phyloP scores from a whole-genome alignment of 1,284 basidiomycete genomes.

The Rhodotorula mucilaginosa region DNA sequence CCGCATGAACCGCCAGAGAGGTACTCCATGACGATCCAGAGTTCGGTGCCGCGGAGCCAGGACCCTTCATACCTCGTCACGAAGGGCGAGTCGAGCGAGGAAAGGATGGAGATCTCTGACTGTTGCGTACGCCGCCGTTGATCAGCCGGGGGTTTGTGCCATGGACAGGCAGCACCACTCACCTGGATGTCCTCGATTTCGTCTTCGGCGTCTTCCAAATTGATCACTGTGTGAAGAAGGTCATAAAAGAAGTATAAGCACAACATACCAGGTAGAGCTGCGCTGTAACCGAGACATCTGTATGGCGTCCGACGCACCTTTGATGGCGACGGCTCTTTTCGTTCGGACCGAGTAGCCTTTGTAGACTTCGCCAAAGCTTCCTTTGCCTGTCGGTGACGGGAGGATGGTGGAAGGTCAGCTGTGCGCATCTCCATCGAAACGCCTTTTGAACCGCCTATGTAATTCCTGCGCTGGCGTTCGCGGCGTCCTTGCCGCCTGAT shows the following conservation, averaged over 20 bases:
- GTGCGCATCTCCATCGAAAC: no score
- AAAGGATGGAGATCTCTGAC: slow-evolving; percentile 89
- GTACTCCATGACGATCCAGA: slow-evolving; percentile 99
- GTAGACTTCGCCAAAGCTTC: slow-evolving; percentile 96
- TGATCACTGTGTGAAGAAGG: slow-evolving; percentile 64
- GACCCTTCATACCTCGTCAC: slow-evolving; percentile 75
- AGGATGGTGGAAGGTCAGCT: slow-evolving; percentile 10
- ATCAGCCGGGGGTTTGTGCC: not conserved
- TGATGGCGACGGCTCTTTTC: slow-evolving; percentile 76
- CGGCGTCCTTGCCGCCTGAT: no score
- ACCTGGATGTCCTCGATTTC: slow-evolving; percentile 99
- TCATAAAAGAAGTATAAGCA: not conserved
- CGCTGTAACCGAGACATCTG: not conserved
- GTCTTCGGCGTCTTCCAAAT: slow-evolving; percentile 96
- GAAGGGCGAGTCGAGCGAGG: slow-evolving; percentile 91
- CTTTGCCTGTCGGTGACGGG: slow-evolving; percentile 62
- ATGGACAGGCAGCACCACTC: slow-evolving; percentile 10
- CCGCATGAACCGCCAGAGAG: slow-evolving; percentile 54
- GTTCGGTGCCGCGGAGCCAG: slow-evolving; percentile 55
- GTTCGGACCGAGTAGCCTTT: slow-evolving; percentile 93
- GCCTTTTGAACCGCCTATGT: no score
- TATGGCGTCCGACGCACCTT: slow-evolving; percentile 22
- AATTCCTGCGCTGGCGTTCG: no score
- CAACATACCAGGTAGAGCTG: no score
- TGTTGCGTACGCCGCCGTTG: not conserved